Base-by-base conservation (phyloP, 768 basidiomycete genomes). In the Scleroderma citrinum region DNA sequence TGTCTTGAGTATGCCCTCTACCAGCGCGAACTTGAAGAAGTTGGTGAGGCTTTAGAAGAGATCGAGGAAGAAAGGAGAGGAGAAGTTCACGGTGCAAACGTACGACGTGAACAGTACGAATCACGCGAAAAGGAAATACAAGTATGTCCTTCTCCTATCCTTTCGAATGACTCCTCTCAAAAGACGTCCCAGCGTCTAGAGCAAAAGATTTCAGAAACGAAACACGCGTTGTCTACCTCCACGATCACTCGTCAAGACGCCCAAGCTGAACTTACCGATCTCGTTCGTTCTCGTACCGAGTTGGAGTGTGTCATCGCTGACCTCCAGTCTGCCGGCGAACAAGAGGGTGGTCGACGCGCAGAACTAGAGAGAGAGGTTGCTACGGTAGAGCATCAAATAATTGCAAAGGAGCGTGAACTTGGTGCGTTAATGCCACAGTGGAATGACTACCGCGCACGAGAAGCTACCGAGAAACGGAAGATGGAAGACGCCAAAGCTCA, bases 1-100 rank as follows among this genome's bases (percentile, higher is more conserved):
- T 95, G 92, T 64, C 72, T 97, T 59, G 96, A 99, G 63, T 98
- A 97, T 63, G 92, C 93, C 0, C 69, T 98, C 53, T 92, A 96
- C 67, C 87, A 91, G 56, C 78, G 88, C 31, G 95, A 99, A 61
- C 67, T 97, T 34, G 83, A 88, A 51, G 95, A 98, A 56, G 92
- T 95, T 1, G 82, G 79, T 0, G 84, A 85, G 46, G 83, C 90
- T 0, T 65, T 99, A 48, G 92, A 89, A 31, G 84, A 90, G 63
- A 88, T 96, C 35, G 81, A 87, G 55, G 83, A 85, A 41, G 93
- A 96, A 53, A 75, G 91, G 46, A 72, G 81, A 51, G 73, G 83
- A 7, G 94, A 96, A 41, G 77, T 93, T 5, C 90, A 95, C 61
- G 81, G 79, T 12, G 84, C 88, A 2, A 96, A 96, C 62, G 70